Conservation (phyloP, 1,284 basidiomycete genomes). For the Anthracocystis setariae region DNA sequence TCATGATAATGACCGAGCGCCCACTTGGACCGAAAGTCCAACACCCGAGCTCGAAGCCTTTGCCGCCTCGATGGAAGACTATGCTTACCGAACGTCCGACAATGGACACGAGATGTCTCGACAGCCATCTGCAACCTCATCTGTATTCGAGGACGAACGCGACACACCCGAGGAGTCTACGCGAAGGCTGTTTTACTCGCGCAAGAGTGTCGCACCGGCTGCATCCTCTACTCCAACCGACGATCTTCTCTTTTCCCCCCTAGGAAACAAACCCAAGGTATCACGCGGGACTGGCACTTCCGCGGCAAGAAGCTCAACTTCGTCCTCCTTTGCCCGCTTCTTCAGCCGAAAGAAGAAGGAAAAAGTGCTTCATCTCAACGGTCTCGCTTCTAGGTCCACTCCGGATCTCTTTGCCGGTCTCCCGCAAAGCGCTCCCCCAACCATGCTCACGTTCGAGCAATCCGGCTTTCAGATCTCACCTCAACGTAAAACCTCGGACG, state of each 20-base stretch:
- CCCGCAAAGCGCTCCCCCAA: conserved; percentile 54
- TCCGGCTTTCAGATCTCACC: conserved; percentile 37
- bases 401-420: conserved; percentile 37
- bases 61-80: conserved; percentile 34
- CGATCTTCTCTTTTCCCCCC: conserved; percentile 37
- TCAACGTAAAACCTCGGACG: conserved; percentile 23
- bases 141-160: conserved; percentile 53
- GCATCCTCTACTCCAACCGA: conserved; percentile 9
- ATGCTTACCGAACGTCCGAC: conserved; percentile 7
- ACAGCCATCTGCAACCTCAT: conserved; percentile 37
- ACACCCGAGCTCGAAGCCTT: conserved; percentile 62
- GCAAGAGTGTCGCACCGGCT: conserved; percentile 28
- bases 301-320: conserved; percentile 3
- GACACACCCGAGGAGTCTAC: conserved; percentile 25
- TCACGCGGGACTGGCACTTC: conserved; percentile 19
- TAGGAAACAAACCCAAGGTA: conserved; percentile 14
- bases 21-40: conserved; percentile 41
- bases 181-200: conserved; percentile 35
- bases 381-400: conserved; percentile 33
- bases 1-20: conserved; percentile 7
- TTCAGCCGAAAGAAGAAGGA: conserved; percentile 58
- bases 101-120: conserved; percentile 25
- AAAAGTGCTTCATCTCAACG: conserved; percentile 25
- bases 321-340: conserved; percentile 45
- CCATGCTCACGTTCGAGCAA: conserved; percentile 49